phyloP scores from a whole-genome alignment of 139 green algal species.

The Tetratostichococcus sp. region DNA sequence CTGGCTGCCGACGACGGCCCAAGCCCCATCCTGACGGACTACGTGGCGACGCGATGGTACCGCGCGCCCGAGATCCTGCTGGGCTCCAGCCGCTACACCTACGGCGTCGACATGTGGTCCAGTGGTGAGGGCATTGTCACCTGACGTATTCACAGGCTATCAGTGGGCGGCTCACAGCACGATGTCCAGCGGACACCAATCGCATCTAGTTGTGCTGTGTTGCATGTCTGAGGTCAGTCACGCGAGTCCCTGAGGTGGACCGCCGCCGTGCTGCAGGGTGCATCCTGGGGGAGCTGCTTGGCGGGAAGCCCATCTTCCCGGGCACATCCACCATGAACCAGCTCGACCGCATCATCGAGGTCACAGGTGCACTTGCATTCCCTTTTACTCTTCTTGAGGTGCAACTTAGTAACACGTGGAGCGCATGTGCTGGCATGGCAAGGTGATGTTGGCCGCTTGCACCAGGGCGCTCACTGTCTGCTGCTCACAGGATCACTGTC shows the following conservation, averaged over 20 bases:
- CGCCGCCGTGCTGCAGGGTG: constrained; percentile 67
- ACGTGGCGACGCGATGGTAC: constrained; percentile 98
- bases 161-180: too few species aligned
- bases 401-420: too few species aligned
- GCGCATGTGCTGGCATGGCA: too few species aligned
- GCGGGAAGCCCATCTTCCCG: constrained; percentile 85
- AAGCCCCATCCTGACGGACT: constrained; percentile 89
- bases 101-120: constrained; percentile 97
- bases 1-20: constrained; percentile 47
- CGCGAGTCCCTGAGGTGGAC: too few species aligned
- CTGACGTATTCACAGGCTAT: too few species aligned
- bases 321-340: constrained; percentile 95
- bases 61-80: constrained; percentile 96
- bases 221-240: too few species aligned
- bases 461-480: too few species aligned
- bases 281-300: constrained; percentile 96
- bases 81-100: constrained; percentile 90
- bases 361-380: constrained; percentile 67
- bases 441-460: too few species aligned
- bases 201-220: too few species aligned
- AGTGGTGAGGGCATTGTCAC: constrained; percentile 58
- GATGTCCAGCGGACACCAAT: too few species aligned
- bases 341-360: constrained; percentile 82
- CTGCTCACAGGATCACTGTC: too few species aligned
- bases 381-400: too few species aligned